Evolutionary conservation across 345 rosid species (phyloP), one percentile per base, ranked within the genome.

Genomic region (Syzygium grande): DNA sequence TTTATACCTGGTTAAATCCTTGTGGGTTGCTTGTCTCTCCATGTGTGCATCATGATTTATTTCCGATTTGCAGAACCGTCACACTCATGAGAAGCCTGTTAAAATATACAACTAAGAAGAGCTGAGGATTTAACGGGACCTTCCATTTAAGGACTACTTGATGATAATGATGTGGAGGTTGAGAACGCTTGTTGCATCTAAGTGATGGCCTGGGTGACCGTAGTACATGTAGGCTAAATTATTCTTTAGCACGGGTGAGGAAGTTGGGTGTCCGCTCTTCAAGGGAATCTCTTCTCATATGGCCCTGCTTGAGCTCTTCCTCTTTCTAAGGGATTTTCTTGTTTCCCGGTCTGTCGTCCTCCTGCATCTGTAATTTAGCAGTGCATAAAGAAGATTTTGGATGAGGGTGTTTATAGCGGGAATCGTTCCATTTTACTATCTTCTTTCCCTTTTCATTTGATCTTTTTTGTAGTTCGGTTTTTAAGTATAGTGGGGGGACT

Each of bases 381-480:
- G 85, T 92, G 90, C 88, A 92, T 94, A 92, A 92, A 78, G 89
- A 87, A 89, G 93, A 88, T 91, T 94, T 94, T 92, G 92, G 54
- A 84, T 59, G 65, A 87, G 90, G 90, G 90, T 89, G 85, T 93
- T 91, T 90, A 88, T 90, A 90, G 91, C 49, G 88, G 91, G 93
- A 90, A 89, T 88, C 88, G 89, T 58, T 85, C 87, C 89, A 87
- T 34, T 85, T 87, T 86, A 78, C 86, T 68, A 84, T 46, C 25
- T 86, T 84, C 46, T 86, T 87, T 85, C 86, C 86, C 86, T 88
- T 86, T 51, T 56, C 10, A 58, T 77, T 73, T 41, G 11, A 25
- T 51, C 38, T 15, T 56, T 54, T 83, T 38, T 53, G 79, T 13
- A 38, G 73, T 46, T 16, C 38, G 78, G 27, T 23, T 55, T 85